These are phyloP conservation scores for Musa acuminata DNA, from an alignment of 176 grass and related monocot genomes.

Conservation along the genomic window DNA sequence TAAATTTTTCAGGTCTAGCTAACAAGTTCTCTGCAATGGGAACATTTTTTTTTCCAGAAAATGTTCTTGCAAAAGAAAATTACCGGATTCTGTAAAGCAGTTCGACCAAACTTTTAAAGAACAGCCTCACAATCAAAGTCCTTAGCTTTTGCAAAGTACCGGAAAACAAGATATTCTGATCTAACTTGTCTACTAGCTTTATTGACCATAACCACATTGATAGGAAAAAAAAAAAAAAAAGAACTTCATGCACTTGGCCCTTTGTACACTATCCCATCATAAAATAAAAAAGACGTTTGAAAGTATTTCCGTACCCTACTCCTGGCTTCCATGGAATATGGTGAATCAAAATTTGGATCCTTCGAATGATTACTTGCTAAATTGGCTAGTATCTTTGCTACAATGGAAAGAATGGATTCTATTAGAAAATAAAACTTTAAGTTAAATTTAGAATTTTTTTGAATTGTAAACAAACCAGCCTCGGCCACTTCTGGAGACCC, in stretches of 20 bases:
- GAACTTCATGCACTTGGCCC: background rate
- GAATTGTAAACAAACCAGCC: conserved; percentile 46
- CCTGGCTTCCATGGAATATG: conserved; percentile 72
- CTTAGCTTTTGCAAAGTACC: no score
- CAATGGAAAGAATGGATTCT: conserved; percentile 1
- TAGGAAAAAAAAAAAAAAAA: background rate
- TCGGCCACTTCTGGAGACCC: conserved; percentile 47
- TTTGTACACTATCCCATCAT: background rate
- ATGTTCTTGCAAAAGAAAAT: no score
- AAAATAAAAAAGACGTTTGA: no score
- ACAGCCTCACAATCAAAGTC: no score
- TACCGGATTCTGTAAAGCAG: no score
- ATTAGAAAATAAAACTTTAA: conserved; percentile 13
- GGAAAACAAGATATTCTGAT: background rate
- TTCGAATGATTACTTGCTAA: conserved; percentile 75
- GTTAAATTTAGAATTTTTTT: background rate
- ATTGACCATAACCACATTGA: background rate
- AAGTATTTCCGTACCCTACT: conserved; percentile 38
- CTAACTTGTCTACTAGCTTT: background rate
- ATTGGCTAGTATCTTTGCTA: conserved; percentile 72
- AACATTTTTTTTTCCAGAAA: no score
- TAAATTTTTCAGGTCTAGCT: background rate
- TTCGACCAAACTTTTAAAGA: no score
- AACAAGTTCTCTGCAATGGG: background rate
- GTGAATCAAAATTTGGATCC: conserved; percentile 82